Evolutionary conservation across 495 filamentous ascomycete genomes (phyloP).

Genomic region (Bombardia bombarda): DNA sequence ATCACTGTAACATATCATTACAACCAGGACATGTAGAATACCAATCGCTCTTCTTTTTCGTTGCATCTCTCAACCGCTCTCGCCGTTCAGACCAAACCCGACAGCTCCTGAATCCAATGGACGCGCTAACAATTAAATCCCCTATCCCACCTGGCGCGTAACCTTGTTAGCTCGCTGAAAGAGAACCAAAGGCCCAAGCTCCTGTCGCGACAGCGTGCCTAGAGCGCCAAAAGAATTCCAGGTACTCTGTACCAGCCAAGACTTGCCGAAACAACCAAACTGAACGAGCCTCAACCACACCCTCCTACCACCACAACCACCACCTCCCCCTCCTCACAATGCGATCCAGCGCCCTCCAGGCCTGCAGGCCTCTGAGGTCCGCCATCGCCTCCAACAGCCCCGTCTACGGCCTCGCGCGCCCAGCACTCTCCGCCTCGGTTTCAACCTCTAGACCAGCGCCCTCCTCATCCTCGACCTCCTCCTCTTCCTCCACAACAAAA

Average conservation of each 20-base stretch:
- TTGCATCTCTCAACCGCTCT: background rate
- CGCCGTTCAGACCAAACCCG: no score
- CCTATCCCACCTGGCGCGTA: no score
- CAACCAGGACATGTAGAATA: background rate
- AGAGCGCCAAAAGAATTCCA: no score
- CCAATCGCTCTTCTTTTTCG: background rate
- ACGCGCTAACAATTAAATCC: no score
- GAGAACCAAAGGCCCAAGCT: background rate
- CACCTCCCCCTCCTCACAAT: constrained; percentile 7
- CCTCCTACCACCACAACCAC: background rate
- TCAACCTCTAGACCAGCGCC: constrained; percentile 2
- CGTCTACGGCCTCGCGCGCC: background rate
- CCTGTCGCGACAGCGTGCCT: no score
- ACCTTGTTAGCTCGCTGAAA: no score
- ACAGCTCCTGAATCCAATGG: no score
- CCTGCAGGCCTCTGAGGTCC: constrained; percentile 10
- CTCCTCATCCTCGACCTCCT: constrained; percentile 6
- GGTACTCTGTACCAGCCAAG: no score
- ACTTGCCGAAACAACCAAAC: no score
- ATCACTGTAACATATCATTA: background rate
- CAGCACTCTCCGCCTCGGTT: background rate
- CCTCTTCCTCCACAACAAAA: constrained; percentile 1
- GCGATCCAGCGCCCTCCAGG: constrained; percentile 19
- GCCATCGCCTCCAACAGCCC: constrained; percentile 1
- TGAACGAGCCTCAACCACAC: no score